Percentiles rank a stretch among this genome's conserved stretches.
Evolutionary conservation across 352 stramenopile genomes (phyloP).

Genomic region (Discostella stelligera): DNA sequence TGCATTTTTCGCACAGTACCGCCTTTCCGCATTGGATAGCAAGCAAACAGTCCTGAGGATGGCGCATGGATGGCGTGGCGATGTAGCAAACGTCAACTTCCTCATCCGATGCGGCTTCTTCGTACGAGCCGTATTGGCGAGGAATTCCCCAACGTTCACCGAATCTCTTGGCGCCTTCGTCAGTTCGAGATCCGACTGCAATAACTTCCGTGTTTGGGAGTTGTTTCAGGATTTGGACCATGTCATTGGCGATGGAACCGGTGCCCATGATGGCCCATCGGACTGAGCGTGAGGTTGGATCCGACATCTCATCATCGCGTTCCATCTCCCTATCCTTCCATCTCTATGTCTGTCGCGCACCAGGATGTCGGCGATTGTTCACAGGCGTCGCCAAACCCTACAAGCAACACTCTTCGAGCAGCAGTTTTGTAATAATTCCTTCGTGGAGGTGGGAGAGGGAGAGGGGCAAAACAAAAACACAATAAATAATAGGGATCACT

Average conservation of each 20-base stretch:
- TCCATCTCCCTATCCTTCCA: no score
- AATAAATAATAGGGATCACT: no score
- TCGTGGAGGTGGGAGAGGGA: not conserved
- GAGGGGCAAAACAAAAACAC: not conserved
- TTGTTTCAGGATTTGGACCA: constrained; percentile 57
- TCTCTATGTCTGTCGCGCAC: no score
- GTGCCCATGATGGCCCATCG: constrained; percentile 55
- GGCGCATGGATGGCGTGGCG: constrained; percentile 52
- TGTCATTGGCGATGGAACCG: constrained; percentile 56
- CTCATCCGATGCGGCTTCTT: constrained; percentile 37
- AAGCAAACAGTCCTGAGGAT: constrained; percentile 44
- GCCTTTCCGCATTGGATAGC: constrained; percentile 40
- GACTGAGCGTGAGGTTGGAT: constrained; percentile 22
- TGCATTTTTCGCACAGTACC: constrained; percentile 57
- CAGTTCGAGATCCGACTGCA: constrained; percentile 34
- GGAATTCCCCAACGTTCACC: constrained; percentile 40
- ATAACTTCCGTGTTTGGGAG: constrained; percentile 48
- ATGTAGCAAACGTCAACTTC: constrained; percentile 59
- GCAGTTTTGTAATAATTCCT: not conserved
- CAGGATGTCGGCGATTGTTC: no score
- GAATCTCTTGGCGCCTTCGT: constrained; percentile 35
- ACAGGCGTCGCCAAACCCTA: no score
- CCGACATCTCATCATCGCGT: no score
- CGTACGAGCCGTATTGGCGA: constrained; percentile 43
- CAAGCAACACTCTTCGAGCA: no score